Evolutionary conservation across 1,284 basidiomycete species (phyloP).

Genomic region (Apiotrichum siamense): DNA sequence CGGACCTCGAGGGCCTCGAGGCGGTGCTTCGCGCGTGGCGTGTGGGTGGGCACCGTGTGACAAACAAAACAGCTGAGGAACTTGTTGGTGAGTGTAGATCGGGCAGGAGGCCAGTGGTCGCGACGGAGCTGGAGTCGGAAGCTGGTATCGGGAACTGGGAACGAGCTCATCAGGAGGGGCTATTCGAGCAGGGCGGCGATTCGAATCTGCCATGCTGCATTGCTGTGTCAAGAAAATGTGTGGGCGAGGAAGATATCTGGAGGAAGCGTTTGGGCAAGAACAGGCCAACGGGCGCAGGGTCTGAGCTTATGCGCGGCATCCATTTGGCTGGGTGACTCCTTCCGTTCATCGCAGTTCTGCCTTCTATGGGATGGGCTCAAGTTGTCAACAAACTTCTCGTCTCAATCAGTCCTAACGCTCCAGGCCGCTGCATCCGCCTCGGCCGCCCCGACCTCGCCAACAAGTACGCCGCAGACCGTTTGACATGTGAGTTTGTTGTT

Average conservation of each 20-base stretch:
- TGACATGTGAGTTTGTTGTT: constrained; percentile 11
- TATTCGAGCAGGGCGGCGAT: no score
- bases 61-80: constrained; percentile 16
- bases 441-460: constrained; percentile 17
- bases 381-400: no score
- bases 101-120: not conserved
- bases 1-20: constrained; percentile 14
- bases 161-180: not conserved
- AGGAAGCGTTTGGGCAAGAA: no score
- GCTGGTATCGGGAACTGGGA: not conserved
- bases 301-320: no score
- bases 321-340: no score
- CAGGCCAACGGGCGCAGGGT: no score
- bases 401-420: not conserved
- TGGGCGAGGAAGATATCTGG: no score
- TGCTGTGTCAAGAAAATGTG: not conserved
- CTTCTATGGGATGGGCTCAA: no score
- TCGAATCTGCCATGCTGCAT: no score
- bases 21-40: constrained; percentile 15
- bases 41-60: constrained; percentile 8
- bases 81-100: constrained; percentile 15
- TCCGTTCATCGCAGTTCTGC: no score
- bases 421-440: constrained; percentile 21
- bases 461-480: constrained; percentile 7
- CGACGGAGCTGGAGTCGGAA: not conserved